phyloP scores from a whole-genome alignment of 2,329 filamentous ascomycete species.

The Penicillium sumatraense region DNA sequence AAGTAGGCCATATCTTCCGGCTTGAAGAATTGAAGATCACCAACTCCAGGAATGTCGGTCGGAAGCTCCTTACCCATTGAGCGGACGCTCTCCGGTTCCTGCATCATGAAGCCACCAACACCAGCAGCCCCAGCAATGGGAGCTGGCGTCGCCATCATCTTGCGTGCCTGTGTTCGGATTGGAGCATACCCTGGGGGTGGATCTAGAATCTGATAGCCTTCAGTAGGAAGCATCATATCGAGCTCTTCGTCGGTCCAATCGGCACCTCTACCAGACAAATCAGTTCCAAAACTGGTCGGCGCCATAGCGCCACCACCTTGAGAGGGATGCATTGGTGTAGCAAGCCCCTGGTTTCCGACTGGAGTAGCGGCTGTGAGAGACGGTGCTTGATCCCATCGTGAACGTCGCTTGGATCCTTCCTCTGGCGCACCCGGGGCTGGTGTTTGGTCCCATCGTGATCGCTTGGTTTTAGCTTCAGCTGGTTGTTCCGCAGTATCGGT shows the following conservation, averaged over 20 bases:
- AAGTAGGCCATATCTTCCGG: constrained; percentile 99
- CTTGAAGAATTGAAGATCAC: constrained; percentile 97
- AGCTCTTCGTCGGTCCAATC: constrained; percentile 92
- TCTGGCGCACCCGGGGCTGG: constrained; percentile 63
- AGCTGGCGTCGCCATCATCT: constrained; percentile 72
- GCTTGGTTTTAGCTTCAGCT: constrained; percentile 68
- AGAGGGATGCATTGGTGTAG: constrained; percentile 76
- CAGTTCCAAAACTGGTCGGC: constrained; percentile 72
- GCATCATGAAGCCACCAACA: constrained; percentile 90
- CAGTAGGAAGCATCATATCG: constrained; percentile 84
- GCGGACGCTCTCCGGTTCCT: constrained; percentile 84
- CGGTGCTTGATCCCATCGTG: constrained; percentile 90
- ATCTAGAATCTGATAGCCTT: constrained; percentile 90
- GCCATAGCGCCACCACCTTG: constrained; percentile 58
- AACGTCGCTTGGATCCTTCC: constrained; percentile 73
- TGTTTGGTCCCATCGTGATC: constrained; percentile 87
- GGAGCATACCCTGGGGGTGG: constrained; percentile 92
- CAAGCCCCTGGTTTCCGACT: constrained; percentile 72
- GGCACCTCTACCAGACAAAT: constrained; percentile 78
- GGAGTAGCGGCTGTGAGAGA: constrained; percentile 69
- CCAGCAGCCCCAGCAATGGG: constrained; percentile 64
- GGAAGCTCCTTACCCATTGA: constrained; percentile 87
- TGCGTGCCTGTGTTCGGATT: constrained; percentile 74
- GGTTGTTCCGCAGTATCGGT: constrained; percentile 53
- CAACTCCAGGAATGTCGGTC: constrained; percentile 93